phyloP scores from a whole-genome alignment of 164 flowering plant genomes.

The Chimonanthus praecox region DNA sequence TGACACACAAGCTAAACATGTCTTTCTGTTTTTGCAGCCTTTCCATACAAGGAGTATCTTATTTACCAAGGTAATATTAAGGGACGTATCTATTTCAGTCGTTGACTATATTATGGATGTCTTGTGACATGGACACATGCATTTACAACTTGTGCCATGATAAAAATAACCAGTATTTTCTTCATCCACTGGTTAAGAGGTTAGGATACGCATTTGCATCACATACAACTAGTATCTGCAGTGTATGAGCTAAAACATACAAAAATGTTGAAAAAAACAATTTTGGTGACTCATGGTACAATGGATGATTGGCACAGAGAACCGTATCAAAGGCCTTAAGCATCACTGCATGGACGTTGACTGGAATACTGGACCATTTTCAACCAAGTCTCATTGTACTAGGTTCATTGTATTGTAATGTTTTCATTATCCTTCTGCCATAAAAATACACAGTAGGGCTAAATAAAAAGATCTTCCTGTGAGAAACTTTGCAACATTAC shows the following conservation, averaged over 20 bases:
- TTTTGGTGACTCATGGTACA: no score
- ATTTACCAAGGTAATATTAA: constrained; percentile 61
- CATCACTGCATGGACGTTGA: no score
- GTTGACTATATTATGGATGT: neutral
- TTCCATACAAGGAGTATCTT: constrained; percentile 70
- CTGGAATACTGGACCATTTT: no score
- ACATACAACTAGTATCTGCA: neutral
- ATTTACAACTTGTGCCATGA: neutral
- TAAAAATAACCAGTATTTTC: neutral
- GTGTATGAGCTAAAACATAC: neutral
- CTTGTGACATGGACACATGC: neutral
- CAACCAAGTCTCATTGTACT: no score
- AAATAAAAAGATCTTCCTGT: no score
- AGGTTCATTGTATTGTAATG: no score
- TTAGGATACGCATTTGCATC: neutral
- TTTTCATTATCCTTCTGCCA: no score
- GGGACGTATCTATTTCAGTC: neutral
- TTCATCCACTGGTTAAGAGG: neutral
- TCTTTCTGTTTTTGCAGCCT: constrained; percentile 52
- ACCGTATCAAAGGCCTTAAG: no score
- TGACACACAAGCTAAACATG: neutral
- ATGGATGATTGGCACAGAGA: no score
- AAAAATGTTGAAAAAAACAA: no score
- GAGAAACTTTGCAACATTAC: no score
- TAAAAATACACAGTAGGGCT: no score